Evolutionary conservation across 495 filamentous ascomycete genomes (phyloP).

Genomic region (Penicillium robsamsonii): DNA sequence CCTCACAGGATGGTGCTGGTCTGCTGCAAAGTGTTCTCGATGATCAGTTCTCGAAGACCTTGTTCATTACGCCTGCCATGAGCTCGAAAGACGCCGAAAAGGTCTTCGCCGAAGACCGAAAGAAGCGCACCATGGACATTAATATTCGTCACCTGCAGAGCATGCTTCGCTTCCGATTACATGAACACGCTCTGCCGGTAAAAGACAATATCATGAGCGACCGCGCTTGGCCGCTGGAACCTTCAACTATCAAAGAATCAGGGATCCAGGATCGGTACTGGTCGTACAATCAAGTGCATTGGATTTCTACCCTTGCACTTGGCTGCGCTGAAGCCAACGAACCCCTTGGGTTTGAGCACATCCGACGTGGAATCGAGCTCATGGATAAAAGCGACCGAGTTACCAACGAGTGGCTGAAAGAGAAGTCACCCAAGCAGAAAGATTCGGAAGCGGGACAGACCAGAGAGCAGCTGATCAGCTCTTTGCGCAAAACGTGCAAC

Average conservation of each 20-base stretch:
- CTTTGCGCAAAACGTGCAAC: constrained; percentile 57
- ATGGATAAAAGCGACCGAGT: constrained; percentile 37
- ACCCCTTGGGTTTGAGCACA: constrained; percentile 40
- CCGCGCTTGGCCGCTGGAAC: constrained; percentile 39
- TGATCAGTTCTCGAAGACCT: constrained; percentile 47
- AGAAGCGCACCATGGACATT: constrained; percentile 54
- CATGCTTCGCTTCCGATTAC: constrained; percentile 55
- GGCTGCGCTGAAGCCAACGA: constrained; percentile 49
- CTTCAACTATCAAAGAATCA: constrained; percentile 35
- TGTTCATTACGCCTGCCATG: constrained; percentile 51
- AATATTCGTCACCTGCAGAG: constrained; percentile 69
- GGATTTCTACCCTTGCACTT: constrained; percentile 59
- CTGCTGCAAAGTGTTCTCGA: constrained; percentile 48
- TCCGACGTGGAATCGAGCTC: constrained; percentile 38
- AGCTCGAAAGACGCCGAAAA: constrained; percentile 33
- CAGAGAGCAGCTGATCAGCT: constrained; percentile 36
- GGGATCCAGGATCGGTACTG: constrained; percentile 55
- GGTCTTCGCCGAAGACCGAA: constrained; percentile 44
- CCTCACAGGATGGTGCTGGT: constrained; percentile 44
- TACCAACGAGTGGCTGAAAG: constrained; percentile 40
- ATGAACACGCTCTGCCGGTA: constrained; percentile 32
- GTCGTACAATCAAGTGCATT: constrained; percentile 60
- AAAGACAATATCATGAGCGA: constrained; percentile 35
- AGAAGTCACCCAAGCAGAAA: constrained; percentile 30
- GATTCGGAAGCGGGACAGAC: constrained; percentile 27